Percentiles rank a stretch among this genome's conserved stretches.
Conservation (phyloP, 306 rosid species). For the Cyclanthera cordifolia region DNA sequence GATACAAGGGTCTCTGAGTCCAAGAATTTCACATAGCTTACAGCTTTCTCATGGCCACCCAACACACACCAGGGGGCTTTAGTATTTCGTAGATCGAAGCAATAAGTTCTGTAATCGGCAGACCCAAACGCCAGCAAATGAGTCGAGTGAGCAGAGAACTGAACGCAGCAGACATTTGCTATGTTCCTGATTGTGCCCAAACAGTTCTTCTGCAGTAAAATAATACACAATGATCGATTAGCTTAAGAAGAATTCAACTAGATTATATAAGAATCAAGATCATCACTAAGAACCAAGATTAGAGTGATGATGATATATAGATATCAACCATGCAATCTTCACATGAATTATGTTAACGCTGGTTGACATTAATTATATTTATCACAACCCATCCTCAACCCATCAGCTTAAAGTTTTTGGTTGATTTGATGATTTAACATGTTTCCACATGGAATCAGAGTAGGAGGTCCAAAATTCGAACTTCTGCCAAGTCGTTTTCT, state of each 20-base stretch:
- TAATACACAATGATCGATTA: slow-evolving; percentile 19
- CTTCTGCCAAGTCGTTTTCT: no score
- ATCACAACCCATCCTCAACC: no score
- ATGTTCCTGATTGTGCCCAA: slow-evolving; percentile 61
- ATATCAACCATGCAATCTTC: no score
- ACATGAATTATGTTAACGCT: no score
- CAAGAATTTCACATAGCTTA: slow-evolving; percentile 66
- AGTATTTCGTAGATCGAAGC: slow-evolving; percentile 88
- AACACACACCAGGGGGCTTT: slow-evolving; percentile 79
- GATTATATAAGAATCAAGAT: no score
- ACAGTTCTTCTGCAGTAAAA: slow-evolving; percentile 51
- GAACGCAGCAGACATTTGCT: slow-evolving; percentile 96
- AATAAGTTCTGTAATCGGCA: slow-evolving; percentile 72
- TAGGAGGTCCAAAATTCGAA: no score
- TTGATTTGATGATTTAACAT: no score
- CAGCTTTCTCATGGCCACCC: slow-evolving; percentile 67
- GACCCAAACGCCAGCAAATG: slow-evolving; percentile 74
- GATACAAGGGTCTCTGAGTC: slow-evolving; percentile 72
- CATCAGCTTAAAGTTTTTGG: no score
- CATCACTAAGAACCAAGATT: no score
- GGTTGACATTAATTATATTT: no score
- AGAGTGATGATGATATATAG: background rate
- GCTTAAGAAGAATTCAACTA: background rate
- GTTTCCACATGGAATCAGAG: no score
- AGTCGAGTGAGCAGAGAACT: slow-evolving; percentile 80